These are phyloP conservation scores for Flaveria brownii DNA, from an alignment of 129 eudicot species.

Conservation along the genomic window DNA sequence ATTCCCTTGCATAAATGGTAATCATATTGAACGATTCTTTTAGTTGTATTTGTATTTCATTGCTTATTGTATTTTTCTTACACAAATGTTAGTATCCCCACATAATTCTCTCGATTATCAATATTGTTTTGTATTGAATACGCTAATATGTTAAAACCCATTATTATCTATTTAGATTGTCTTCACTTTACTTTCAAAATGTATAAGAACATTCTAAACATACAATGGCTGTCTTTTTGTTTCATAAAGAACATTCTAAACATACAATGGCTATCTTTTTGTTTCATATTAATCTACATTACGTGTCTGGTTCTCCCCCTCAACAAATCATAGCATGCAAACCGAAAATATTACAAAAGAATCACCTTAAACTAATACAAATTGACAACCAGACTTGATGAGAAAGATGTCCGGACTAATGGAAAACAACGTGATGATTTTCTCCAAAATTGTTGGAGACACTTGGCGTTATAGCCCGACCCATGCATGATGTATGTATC, in stretches of 20 bases:
- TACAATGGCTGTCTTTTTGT: too few species aligned
- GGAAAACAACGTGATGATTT: constrained; percentile 8
- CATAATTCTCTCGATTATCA: too few species aligned
- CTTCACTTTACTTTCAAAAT: neutral
- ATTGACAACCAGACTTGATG: neutral
- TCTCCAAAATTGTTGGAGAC: constrained; percentile 36
- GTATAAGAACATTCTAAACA: too few species aligned
- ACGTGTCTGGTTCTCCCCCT: constrained; percentile 18
- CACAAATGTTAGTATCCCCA: too few species aligned
- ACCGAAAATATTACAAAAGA: constrained; percentile 23
- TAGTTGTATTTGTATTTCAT: too few species aligned
- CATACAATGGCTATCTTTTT: constrained; percentile 22
- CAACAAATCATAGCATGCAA: constrained; percentile 9
- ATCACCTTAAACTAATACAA: constrained; percentile 30
- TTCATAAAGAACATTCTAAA: constrained; percentile 9
- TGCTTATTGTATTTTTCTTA: too few species aligned
- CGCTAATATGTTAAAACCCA: too few species aligned
- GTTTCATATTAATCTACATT: constrained; percentile 22
- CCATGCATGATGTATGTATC: constrained; percentile 20
- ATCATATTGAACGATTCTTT: too few species aligned
- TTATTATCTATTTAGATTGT: too few species aligned
- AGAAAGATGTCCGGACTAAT: constrained; percentile 7
- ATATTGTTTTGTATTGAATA: too few species aligned
- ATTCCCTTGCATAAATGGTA: too few species aligned
- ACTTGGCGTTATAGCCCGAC: constrained; percentile 22